These are phyloP conservation scores for Plantago elongata DNA, from an alignment of 257 asterid species.

Conservation along the genomic window DNA sequence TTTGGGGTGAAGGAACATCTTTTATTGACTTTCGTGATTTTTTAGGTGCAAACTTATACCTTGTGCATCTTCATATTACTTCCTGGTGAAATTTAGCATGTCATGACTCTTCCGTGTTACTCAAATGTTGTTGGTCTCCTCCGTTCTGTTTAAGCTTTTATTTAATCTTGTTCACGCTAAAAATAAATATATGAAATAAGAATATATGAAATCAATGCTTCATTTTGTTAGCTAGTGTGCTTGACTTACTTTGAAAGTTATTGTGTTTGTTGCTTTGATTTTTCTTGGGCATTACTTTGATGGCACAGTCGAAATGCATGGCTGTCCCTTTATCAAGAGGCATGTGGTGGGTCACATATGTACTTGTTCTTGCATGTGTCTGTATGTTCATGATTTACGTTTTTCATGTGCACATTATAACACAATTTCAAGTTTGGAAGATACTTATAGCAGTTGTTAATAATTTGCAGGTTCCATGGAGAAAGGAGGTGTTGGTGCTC, in stretches of 20 bases:
- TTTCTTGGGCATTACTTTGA: no score
- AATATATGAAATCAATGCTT: not conserved
- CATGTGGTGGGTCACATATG: conserved; percentile 6
- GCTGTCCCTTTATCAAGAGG: not conserved
- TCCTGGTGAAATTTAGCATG: conserved; percentile 10
- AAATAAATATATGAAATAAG: conserved; percentile 10
- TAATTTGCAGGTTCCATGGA: conserved; percentile 67
- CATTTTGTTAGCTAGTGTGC: conserved; percentile 11
- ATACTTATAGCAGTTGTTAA: conserved; percentile 11
- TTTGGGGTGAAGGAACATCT: conserved; percentile 99
- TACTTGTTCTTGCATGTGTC: conserved; percentile 11
- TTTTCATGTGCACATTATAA: not conserved
- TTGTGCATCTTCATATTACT: conserved; percentile 7
- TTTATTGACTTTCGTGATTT: conserved; percentile 71
- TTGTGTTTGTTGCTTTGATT: conserved; percentile 13
- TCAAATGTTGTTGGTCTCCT: conserved; percentile 7
- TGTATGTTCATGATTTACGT: not conserved
- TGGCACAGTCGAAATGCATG: no score
- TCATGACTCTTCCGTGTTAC: not conserved
- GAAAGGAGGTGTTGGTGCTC: conserved; percentile 99
- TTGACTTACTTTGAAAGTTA: conserved; percentile 16
- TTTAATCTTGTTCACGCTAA: not conserved
- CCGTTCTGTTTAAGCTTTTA: conserved; percentile 12
- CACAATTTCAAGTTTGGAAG: conserved; percentile 4
- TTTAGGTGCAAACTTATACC: conserved; percentile 53